Percentiles rank a stretch among this genome's conserved stretches.
Conservation (phyloP, 75 land plant genomes). For the Pinus tabuliformis region DNA sequence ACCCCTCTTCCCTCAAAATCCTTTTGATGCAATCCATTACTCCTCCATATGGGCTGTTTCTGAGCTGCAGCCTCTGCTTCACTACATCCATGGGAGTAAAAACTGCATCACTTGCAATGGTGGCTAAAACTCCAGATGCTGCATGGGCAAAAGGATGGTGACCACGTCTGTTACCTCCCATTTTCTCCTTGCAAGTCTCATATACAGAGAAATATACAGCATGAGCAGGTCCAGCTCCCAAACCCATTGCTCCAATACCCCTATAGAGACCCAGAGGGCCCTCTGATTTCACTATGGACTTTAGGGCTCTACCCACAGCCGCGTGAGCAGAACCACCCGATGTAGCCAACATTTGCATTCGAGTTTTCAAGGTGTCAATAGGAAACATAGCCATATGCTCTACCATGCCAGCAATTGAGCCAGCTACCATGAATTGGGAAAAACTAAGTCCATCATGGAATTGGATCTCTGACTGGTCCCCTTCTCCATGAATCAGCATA, state of each 20-base stretch:
- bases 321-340: constrained; percentile 25
- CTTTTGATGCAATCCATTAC: constrained; percentile 30
- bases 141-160: constrained; percentile 40
- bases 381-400: constrained; percentile 54
- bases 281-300: constrained; percentile 23
- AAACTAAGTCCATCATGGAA: constrained; percentile 37
- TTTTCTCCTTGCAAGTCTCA: constrained; percentile 27
- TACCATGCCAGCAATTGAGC: constrained; percentile 43
- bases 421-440: constrained; percentile 44
- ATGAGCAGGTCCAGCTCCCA: constrained; percentile 50
- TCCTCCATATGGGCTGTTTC: constrained; percentile 30
- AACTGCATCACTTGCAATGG: constrained; percentile 47
- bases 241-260: constrained; percentile 43
- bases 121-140: constrained; percentile 33
- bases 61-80: constrained; percentile 42
- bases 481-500: constrained; percentile 2
- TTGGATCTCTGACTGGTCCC: background rate
- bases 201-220: constrained; percentile 45
- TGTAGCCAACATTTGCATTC: constrained; percentile 42
- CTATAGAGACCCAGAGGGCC: constrained; percentile 42
- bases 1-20: constrained; percentile 25
- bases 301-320: constrained; percentile 15
- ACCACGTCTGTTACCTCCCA: constrained; percentile 34
- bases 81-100: constrained; percentile 54
- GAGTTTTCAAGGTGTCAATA: constrained; percentile 44